Percentiles rank a stretch among this genome's conserved stretches.
Evolutionary conservation across 2,329 filamentous ascomycete genomes (phyloP).

Genomic region (Fusarium camptoceras): DNA sequence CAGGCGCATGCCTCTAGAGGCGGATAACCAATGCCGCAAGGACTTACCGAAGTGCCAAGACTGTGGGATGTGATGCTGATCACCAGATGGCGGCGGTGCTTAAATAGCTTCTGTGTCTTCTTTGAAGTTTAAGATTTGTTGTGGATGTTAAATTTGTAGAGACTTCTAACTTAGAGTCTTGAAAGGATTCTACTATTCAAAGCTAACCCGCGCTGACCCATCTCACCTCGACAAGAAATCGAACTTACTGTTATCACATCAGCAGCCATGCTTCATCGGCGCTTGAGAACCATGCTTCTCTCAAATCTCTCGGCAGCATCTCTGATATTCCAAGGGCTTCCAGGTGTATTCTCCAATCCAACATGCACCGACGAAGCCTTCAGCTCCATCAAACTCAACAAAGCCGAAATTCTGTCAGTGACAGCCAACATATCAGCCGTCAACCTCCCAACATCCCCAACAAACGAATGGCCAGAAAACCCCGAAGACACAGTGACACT

Average conservation of each 20-base stretch:
- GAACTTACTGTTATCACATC: fast-evolving
- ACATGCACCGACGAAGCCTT: background rate
- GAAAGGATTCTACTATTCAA: too few relatives aligned
- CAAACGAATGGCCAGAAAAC: conserved; percentile 12
- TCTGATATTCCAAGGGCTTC: background rate
- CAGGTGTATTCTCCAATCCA: fast-evolving
- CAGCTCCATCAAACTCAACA: background rate
- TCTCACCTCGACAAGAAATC: fast-evolving
- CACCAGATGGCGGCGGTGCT: background rate
- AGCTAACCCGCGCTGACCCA: background rate
- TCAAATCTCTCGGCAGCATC: background rate
- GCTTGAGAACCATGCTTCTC: background rate
- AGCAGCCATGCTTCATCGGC: background rate
- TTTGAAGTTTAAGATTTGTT: background rate
- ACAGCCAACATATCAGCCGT: background rate
- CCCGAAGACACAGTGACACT: background rate
- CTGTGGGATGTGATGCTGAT: background rate
- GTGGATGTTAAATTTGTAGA: background rate
- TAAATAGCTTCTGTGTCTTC: background rate
- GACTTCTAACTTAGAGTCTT: too few relatives aligned
- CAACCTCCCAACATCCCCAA: background rate
- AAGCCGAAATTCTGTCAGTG: conserved; percentile 2
- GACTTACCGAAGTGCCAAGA: background rate
- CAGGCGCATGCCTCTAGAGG: background rate
- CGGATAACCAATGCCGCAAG: background rate